phyloP scores from a whole-genome alignment of 2,329 filamentous ascomycete genomes.

The Neurospora crassa region DNA sequence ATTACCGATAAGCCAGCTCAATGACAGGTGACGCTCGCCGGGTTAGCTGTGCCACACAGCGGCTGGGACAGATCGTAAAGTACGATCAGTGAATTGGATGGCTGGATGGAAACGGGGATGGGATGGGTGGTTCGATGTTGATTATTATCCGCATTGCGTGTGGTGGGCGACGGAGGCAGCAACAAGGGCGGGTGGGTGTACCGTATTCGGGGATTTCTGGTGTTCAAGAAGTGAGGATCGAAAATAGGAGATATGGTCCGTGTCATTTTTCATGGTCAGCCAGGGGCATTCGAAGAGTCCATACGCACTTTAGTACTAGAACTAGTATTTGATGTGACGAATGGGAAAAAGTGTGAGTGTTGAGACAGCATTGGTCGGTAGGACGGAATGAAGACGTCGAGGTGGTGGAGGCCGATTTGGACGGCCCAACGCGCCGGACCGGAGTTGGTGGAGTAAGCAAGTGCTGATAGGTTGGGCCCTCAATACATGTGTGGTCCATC shows the following conservation, averaged over 20 bases:
- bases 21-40: not conserved
- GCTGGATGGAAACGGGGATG: not conserved
- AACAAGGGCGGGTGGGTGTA: not conserved
- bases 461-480: not conserved
- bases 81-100: not conserved
- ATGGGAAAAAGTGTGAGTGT: not conserved
- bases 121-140: not conserved
- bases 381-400: not conserved
- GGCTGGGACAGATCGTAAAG: not conserved
- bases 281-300: not conserved
- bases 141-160: not conserved
- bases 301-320: too few relatives aligned
- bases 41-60: not conserved
- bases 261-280: not conserved
- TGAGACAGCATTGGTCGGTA: not conserved
- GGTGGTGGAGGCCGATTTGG: not conserved
- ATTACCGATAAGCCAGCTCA: not conserved
- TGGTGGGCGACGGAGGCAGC: not conserved
- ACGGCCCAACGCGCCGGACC: not conserved
- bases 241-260: not conserved
- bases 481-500: not conserved
- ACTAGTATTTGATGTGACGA: not conserved
- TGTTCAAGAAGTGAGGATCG: not conserved
- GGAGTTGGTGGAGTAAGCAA: not conserved
- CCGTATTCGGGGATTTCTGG: not conserved